These are phyloP conservation scores for Cairneyella variabilis DNA, from an alignment of 495 filamentous ascomycete species.

Conservation along the genomic window DNA sequence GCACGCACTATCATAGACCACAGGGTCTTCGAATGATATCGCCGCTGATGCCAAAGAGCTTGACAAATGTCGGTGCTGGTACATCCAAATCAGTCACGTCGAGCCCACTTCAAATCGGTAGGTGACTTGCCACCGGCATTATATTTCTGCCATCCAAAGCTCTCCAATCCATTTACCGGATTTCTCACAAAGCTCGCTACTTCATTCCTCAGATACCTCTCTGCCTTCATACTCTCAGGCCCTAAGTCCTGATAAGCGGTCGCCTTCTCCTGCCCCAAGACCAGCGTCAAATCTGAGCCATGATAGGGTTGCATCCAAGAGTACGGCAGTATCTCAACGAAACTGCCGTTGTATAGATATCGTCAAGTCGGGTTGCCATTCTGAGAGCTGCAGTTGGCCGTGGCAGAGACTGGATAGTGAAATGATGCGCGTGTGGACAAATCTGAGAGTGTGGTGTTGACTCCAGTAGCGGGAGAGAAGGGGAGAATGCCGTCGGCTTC, in stretches of 20 bases:
- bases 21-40: background rate
- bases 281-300: background rate
- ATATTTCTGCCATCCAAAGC: background rate
- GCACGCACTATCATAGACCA: too few relatives aligned
- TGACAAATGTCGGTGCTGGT: background rate
- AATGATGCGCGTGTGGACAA: background rate
- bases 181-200: slow-evolving; percentile 3
- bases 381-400: background rate
- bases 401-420: background rate
- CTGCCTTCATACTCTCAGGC: background rate
- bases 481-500: slow-evolving; percentile 1
- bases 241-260: background rate
- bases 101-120: background rate
- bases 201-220: background rate
- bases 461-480: background rate
- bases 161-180: background rate
- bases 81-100: background rate
- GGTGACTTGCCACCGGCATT: background rate
- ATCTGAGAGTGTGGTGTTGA: slow-evolving; percentile 4
- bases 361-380: background rate
- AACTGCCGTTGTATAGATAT: background rate
- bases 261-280: background rate
- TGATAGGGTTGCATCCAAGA: background rate
- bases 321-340: background rate
- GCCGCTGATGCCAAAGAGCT: slow-evolving; percentile 1